Evolutionary conservation across 176 grass and related monocot species (phyloP).

Genomic region (Triticum dicoccoides): DNA sequence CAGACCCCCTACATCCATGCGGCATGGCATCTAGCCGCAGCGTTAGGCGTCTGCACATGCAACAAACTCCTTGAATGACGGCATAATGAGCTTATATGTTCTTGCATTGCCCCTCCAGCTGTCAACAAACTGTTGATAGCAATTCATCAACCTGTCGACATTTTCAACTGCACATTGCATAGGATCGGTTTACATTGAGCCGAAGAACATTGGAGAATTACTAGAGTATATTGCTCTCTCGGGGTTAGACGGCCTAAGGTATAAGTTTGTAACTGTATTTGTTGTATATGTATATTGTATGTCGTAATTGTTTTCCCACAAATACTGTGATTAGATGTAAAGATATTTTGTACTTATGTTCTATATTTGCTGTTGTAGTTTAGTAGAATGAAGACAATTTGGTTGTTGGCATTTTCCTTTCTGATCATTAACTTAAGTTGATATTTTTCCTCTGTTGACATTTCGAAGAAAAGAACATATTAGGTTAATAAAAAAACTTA

Average conservation of each 20-base stretch:
- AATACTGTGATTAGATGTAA: background rate
- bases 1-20: constrained; percentile 78
- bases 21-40: constrained; percentile 88
- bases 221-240: background rate
- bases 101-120: background rate
- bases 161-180: constrained; percentile 4
- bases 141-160: constrained; percentile 41
- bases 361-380: background rate
- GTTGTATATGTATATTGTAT: constrained; percentile 5
- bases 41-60: constrained; percentile 75
- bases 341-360: background rate
- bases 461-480: no score
- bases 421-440: constrained; percentile 32
- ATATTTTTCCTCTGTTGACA: background rate
- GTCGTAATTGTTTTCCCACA: background rate
- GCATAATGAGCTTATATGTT: no score
- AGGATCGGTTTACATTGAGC: constrained; percentile 16
- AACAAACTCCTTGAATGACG: constrained; percentile 88
- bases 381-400: background rate
- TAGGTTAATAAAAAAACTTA: no score
- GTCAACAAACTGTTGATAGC: constrained; percentile 33
- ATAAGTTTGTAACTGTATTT: background rate
- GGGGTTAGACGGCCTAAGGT: background rate
- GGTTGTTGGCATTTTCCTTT: constrained; percentile 8
- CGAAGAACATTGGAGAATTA: background rate